A percentile compares a stretch with the other conserved stretches of the same genome.
phyloP scores from a whole-genome alignment of 768 basidiomycete genomes.

The Mycena vulgaris region DNA sequence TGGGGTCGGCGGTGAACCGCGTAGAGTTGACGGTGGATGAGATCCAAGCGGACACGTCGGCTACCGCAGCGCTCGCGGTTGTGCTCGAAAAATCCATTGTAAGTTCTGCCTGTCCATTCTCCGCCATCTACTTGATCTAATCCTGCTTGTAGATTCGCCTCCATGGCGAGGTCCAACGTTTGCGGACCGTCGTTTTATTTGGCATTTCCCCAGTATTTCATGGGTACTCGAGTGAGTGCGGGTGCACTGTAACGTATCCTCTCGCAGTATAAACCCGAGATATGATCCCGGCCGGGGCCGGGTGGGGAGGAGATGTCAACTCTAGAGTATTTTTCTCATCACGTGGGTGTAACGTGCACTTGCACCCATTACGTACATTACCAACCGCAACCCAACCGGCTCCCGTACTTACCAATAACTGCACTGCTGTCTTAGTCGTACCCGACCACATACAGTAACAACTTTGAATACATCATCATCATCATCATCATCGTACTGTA shows the following conservation, averaged over 20 bases:
- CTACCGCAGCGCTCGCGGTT: not conserved
- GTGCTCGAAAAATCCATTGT: not conserved
- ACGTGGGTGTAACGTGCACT: not conserved
- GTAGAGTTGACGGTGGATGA: not conserved
- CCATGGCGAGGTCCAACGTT: not conserved
- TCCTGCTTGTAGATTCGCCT: constrained; percentile 1
- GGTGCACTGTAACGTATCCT: no score
- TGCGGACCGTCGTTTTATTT: constrained; percentile 16
- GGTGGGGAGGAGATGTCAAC: no score
- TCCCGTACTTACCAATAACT: no score
- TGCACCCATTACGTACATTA: no score
- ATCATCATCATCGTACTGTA: no score
- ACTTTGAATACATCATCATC: no score
- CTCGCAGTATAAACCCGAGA: no score
- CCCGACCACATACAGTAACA: no score
- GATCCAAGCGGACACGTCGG: not conserved
- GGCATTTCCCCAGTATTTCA: constrained; percentile 8
- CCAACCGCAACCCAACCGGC: no score
- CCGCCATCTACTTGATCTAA: not conserved
- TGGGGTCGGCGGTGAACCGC: no score
- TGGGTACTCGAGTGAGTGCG: not conserved
- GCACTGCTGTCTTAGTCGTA: no score
- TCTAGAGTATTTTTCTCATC: not conserved
- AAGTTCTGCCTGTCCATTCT: not conserved
- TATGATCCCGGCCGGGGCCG: no score